Percentiles rank a stretch among this genome's conserved stretches.
Evolutionary conservation across 768 basidiomycete genomes (phyloP).

Genomic region (Neoboletus subvelutipes): DNA sequence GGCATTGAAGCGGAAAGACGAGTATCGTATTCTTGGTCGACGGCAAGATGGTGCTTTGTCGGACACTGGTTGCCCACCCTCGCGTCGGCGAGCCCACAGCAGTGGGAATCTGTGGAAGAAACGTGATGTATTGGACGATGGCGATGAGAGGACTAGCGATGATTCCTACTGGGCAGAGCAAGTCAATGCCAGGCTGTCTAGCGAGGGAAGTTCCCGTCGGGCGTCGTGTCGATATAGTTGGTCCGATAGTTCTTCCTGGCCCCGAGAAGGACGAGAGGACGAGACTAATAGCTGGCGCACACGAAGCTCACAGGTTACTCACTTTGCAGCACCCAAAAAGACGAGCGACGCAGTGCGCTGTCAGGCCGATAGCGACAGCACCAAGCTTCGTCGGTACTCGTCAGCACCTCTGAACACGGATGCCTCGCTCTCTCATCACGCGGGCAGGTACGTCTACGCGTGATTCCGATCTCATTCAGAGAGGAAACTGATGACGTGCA

Average conservation of each 20-base stretch:
- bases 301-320: neutral
- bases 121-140: neutral
- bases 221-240: neutral
- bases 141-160: neutral
- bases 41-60: neutral
- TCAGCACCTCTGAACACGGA: neutral
- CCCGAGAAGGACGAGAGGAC: constrained; percentile 2
- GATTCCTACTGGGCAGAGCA: constrained; percentile 12
- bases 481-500: neutral
- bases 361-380: neutral
- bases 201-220: neutral
- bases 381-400: constrained; percentile 4
- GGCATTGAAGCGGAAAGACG: neutral
- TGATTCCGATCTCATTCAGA: neutral
- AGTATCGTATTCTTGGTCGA: neutral
- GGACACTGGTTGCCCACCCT: neutral
- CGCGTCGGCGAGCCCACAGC: constrained; percentile 1
- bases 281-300: constrained; percentile 15
- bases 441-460: neutral
- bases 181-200: constrained; percentile 6
- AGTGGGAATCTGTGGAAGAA: neutral
- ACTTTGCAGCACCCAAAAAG: neutral
- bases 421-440: neutral
- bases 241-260: neutral
- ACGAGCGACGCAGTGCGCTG: neutral